phyloP scores from a whole-genome alignment of 2,329 filamentous ascomycete genomes.

The Orbilia blumenaviensis region DNA sequence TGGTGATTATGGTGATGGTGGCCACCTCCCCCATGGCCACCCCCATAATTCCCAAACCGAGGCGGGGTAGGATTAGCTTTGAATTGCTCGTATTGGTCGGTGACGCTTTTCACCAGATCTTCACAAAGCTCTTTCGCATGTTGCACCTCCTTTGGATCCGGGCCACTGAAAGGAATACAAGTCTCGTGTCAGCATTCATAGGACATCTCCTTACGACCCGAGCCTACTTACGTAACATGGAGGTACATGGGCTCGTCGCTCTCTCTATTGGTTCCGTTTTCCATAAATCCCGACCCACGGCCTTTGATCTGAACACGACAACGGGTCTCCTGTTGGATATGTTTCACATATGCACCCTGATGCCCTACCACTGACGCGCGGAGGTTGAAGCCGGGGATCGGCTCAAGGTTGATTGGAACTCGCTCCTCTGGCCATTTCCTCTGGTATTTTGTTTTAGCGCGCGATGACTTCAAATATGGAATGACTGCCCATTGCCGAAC shows the following conservation, averaged over 20 bases:
- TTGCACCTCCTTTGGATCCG: slow-evolving; percentile 84
- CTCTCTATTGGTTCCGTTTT: slow-evolving; percentile 84
- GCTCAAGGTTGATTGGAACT: slow-evolving; percentile 88
- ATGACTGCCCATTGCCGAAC: slow-evolving; percentile 56
- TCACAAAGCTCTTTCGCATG: slow-evolving; percentile 88
- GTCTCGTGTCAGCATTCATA: slow-evolving; percentile 57
- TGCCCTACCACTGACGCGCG: slow-evolving; percentile 95
- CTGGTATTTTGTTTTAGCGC: slow-evolving; percentile 63
- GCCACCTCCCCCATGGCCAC: slow-evolving; percentile 65
- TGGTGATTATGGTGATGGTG: slow-evolving; percentile 61
- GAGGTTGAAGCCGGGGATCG: slow-evolving; percentile 92
- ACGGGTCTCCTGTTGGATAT: slow-evolving; percentile 93
- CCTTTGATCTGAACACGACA: slow-evolving; percentile 99
- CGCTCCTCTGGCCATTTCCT: slow-evolving; percentile 99
- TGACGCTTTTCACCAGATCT: slow-evolving; percentile 85
- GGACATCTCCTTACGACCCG: too few species aligned
- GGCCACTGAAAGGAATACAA: slow-evolving; percentile 71
- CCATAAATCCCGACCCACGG: slow-evolving; percentile 91
- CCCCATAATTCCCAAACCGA: slow-evolving; percentile 69
- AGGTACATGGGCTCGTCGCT: slow-evolving; percentile 97
- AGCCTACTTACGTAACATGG: slow-evolving; percentile 83
- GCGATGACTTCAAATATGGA: slow-evolving; percentile 6
- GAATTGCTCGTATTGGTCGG: slow-evolving; percentile 87
- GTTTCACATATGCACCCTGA: slow-evolving; percentile 94
- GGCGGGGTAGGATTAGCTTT: slow-evolving; percentile 78